These are phyloP conservation scores for Aspergillus luchuensis DNA, from an alignment of 2,329 filamentous ascomycete genomes.

Conservation along the genomic window DNA sequence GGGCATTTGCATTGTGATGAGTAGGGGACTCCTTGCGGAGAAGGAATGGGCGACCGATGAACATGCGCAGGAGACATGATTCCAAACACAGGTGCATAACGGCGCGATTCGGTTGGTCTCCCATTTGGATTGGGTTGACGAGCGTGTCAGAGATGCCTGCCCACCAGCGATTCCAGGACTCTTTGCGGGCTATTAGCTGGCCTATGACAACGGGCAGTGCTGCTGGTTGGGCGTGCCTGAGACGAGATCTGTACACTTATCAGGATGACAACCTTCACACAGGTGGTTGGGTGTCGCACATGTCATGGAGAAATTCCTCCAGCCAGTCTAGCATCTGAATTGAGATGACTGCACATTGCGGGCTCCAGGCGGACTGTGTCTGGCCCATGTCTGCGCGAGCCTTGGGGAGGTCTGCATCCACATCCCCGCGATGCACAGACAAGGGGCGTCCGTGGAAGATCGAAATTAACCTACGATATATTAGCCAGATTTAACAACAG, in stretches of 20 bases:
- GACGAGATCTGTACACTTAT: constrained; percentile 18
- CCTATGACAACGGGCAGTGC: constrained; percentile 14
- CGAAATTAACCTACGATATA: constrained; percentile 46
- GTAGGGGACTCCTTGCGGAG: constrained; percentile 26
- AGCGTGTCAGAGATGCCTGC: constrained; percentile 6
- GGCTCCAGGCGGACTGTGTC: constrained; percentile 35
- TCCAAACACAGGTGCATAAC: constrained; percentile 41
- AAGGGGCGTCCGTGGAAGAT: constrained; percentile 55
- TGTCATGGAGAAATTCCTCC: constrained; percentile 24
- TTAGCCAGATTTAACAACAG: not conserved
- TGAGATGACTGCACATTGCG: constrained; percentile 42
- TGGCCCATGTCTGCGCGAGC: not conserved
- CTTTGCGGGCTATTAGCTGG: constrained; percentile 12
- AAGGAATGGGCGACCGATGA: constrained; percentile 53
- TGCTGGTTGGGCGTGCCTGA: constrained; percentile 18
- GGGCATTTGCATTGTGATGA: not conserved
- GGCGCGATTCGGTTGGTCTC: constrained; percentile 15
- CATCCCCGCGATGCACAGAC: constrained; percentile 52
- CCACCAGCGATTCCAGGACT: constrained; percentile 20
- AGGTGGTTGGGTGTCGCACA: constrained; percentile 18
- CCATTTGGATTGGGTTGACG: not conserved
- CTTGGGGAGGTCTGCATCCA: constrained; percentile 52
- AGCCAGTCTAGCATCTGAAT: constrained; percentile 23
- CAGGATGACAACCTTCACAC: not conserved
- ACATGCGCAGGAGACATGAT: constrained; percentile 53